Conservation (phyloP, 177 flowering plant species). For the Vitis hybrid region DNA sequence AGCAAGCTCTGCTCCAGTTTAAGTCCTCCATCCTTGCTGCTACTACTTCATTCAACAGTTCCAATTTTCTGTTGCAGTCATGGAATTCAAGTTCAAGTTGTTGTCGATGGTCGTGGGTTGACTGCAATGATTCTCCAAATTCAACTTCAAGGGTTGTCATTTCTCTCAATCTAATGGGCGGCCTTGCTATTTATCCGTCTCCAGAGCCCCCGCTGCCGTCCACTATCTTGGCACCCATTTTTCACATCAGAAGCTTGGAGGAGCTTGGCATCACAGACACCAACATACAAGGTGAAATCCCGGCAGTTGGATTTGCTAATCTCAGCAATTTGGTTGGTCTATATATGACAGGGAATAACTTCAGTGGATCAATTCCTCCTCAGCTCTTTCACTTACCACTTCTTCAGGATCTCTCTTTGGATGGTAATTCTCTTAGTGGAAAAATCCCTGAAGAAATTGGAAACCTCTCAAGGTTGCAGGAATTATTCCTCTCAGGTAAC, state of each 20-base stretch:
- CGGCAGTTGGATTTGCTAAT: constrained; percentile 28
- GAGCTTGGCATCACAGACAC: constrained; percentile 36
- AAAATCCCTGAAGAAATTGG: no score
- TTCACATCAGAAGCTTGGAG: constrained; percentile 21
- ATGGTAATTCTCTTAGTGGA: no score
- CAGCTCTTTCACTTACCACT: background rate
- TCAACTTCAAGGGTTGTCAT: constrained; percentile 13
- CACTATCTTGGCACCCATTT: constrained; percentile 31
- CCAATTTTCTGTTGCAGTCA: constrained; percentile 17
- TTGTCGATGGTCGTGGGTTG: constrained; percentile 37
- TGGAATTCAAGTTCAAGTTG: constrained; percentile 46
- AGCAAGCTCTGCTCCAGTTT: constrained; percentile 43
- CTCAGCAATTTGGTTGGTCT: constrained; percentile 33
- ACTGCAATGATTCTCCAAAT: constrained; percentile 16
- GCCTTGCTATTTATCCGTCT: constrained; percentile 4
- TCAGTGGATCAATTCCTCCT: constrained; percentile 38
- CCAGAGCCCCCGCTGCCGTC: constrained; percentile 3
- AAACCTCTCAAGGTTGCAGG: no score
- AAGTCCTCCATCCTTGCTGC: constrained; percentile 17
- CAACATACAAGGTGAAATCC: constrained; percentile 29
- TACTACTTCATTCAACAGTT: constrained; percentile 1
- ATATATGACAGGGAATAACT: constrained; percentile 30
- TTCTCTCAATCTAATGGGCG: constrained; percentile 22
- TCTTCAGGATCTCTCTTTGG: no score
- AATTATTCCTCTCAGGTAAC: no score